phyloP scores from a whole-genome alignment of 352 stramenopile genomes.

The Pythium sukuiense region DNA sequence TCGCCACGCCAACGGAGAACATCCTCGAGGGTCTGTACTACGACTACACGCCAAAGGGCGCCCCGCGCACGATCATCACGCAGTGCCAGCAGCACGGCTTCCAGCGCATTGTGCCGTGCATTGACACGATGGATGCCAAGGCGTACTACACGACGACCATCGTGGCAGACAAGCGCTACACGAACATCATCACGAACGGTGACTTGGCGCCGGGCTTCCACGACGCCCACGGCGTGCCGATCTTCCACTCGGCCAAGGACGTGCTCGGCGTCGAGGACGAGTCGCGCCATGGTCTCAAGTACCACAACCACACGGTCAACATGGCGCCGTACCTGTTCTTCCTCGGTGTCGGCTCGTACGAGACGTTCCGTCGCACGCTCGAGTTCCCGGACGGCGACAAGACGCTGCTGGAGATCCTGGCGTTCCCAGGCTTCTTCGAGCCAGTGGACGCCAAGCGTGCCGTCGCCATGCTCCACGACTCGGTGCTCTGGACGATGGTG shows the following conservation, averaged over 20 bases:
- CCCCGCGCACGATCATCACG: constrained; percentile 79
- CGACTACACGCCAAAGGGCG: constrained; percentile 68
- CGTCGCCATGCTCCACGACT: constrained; percentile 78
- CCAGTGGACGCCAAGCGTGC: constrained; percentile 63
- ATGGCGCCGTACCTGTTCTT: constrained; percentile 86
- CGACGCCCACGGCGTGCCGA: constrained; percentile 53
- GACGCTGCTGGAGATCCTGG: constrained; percentile 68
- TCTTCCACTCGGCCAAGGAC: constrained; percentile 57
- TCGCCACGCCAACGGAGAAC: constrained; percentile 70
- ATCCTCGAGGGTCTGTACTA: constrained; percentile 81
- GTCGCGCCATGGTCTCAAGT: constrained; percentile 70
- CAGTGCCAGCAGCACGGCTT: constrained; percentile 83
- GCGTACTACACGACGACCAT: constrained; percentile 82
- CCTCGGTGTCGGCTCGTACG: constrained; percentile 73
- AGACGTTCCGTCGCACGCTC: constrained; percentile 68
- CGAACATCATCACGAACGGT: constrained; percentile 82
- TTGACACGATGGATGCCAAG: constrained; percentile 83
- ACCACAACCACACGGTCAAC: constrained; percentile 84
- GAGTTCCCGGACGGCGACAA: constrained; percentile 79
- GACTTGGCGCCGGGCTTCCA: constrained; percentile 67
- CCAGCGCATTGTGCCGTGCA: constrained; percentile 75
- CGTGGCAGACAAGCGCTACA: constrained; percentile 69
- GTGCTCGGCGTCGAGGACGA: constrained; percentile 52
- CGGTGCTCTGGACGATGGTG: constrained; percentile 69
- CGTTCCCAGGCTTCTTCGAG: constrained; percentile 70